Evolutionary conservation across 805 yeast species (phyloP).

Genomic region (Candida silvicultrix): DNA sequence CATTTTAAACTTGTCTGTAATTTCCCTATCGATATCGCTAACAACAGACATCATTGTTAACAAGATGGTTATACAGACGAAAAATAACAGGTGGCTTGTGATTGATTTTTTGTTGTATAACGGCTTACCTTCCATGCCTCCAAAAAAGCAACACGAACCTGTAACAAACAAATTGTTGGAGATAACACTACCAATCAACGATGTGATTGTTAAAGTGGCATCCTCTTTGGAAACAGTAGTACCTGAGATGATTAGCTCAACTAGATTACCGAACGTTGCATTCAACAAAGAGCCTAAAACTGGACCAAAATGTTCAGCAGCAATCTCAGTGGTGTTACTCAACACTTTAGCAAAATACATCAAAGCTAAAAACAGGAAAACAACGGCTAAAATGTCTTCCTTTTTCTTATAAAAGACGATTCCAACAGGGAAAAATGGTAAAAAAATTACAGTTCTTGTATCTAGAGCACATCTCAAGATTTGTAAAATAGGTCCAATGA

Average conservation of each 20-base stretch:
- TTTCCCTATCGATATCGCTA: constrained; percentile 10
- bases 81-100: constrained; percentile 14
- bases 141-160: constrained; percentile 19
- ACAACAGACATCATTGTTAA: constrained; percentile 14
- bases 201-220: constrained; percentile 42
- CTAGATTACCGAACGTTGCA: constrained; percentile 47
- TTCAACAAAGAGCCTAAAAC: constrained; percentile 43
- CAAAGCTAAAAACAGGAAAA: constrained; percentile 14
- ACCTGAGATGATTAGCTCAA: constrained; percentile 42
- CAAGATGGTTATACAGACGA: constrained; percentile 12
- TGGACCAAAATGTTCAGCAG: constrained; percentile 24
- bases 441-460: constrained; percentile 13
- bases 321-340: constrained; percentile 19
- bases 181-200: constrained; percentile 41
- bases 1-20: constrained; percentile 12
- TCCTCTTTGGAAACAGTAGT: constrained; percentile 42
- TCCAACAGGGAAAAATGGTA: constrained; percentile 18
- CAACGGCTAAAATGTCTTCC: constrained; percentile 16
- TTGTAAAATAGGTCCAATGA: constrained; percentile 12
- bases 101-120: constrained; percentile 11
- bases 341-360: constrained; percentile 20
- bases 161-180: constrained; percentile 35
- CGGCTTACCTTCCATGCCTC: constrained; percentile 14
- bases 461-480: constrained; percentile 10
- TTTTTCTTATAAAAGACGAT: constrained; percentile 10